A percentile compares a stretch with the other conserved stretches of the same genome.
phyloP scores from a whole-genome alignment of 768 basidiomycete species.

The Tremella yokohamensis region DNA sequence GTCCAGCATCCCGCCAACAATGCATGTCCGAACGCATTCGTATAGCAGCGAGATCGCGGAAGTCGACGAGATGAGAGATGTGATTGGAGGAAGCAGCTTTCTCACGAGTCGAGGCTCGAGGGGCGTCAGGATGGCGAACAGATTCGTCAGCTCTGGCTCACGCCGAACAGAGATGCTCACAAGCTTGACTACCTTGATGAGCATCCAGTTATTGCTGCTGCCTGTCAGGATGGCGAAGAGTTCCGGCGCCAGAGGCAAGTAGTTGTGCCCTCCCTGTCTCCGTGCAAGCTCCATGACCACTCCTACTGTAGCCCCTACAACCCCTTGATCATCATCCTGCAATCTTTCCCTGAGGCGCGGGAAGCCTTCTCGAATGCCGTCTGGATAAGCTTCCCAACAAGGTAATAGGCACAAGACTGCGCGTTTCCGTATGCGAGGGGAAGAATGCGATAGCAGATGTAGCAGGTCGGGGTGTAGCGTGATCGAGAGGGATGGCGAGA shows the following conservation, averaged over 20 bases:
- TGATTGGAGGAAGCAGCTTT: constrained; percentile 90
- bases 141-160: constrained; percentile 4
- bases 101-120: constrained; percentile 88
- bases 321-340: constrained; percentile 62
- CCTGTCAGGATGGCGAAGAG: constrained; percentile 88
- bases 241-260: constrained; percentile 82
- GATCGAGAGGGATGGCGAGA: constrained; percentile 53
- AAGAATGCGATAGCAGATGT: constrained; percentile 51
- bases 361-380: constrained; percentile 65
- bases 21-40: constrained; percentile 97
- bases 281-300: constrained; percentile 89
- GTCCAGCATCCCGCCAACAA: constrained; percentile 92
- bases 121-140: constrained; percentile 93
- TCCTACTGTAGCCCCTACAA: constrained; percentile 90
- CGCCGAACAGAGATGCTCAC: constrained; percentile 52
- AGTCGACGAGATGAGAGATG: constrained; percentile 90
- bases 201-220: constrained; percentile 98
- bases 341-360: constrained; percentile 61
- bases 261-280: constrained; percentile 66
- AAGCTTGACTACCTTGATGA: constrained; percentile 96
- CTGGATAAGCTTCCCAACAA: constrained; percentile 75
- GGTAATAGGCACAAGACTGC: constrained; percentile 81
- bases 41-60: constrained; percentile 92
- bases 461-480: constrained; percentile 89
- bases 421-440: constrained; percentile 69